Evolutionary conservation across 1,284 basidiomycete species (phyloP).

Genomic region (Melampsora occidentalis): DNA sequence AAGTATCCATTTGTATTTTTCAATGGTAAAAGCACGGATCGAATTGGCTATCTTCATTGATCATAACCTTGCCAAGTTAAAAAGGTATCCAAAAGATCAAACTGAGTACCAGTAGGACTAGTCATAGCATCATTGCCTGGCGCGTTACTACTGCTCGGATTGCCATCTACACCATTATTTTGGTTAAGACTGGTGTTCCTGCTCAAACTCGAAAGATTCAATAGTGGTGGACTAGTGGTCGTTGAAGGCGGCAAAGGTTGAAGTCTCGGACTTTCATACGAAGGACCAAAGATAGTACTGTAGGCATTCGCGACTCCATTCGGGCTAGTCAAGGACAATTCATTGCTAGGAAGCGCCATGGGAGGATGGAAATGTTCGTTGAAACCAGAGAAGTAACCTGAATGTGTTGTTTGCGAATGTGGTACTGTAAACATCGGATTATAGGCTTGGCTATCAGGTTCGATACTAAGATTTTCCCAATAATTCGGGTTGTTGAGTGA

Average conservation of each 20-base stretch:
- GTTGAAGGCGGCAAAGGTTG: slow-evolving; percentile 12
- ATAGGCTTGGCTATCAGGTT: slow-evolving; percentile 22
- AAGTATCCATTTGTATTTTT: not conserved
- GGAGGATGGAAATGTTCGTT: slow-evolving; percentile 38
- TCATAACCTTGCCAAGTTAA: slow-evolving; percentile 26
- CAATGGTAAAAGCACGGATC: not conserved
- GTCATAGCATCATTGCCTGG: slow-evolving; percentile 13
- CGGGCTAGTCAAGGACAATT: not conserved
- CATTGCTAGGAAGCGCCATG: slow-evolving; percentile 27
- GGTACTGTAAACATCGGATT: slow-evolving; percentile 31
- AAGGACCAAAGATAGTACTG: slow-evolving; percentile 15
- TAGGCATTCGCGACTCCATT: slow-evolving; percentile 15
- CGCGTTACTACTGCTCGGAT: not conserved
- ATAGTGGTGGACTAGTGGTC: slow-evolving; percentile 8
- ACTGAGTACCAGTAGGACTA: slow-evolving; percentile 32
- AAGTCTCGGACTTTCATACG: not conserved
- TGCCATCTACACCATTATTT: not conserved
- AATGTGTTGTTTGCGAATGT: slow-evolving; percentile 17
- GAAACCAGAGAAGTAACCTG: slow-evolving; percentile 30
- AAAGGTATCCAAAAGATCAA: slow-evolving; percentile 38
- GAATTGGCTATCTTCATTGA: not conserved
- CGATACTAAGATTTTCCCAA: slow-evolving; percentile 40
- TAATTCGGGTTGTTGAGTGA: slow-evolving; percentile 21
- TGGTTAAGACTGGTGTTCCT: not conserved
- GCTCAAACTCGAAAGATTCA: not conserved